Conservation (phyloP, 2,329 filamentous ascomycete genomes). For the Aureobasidium zeae region DNA sequence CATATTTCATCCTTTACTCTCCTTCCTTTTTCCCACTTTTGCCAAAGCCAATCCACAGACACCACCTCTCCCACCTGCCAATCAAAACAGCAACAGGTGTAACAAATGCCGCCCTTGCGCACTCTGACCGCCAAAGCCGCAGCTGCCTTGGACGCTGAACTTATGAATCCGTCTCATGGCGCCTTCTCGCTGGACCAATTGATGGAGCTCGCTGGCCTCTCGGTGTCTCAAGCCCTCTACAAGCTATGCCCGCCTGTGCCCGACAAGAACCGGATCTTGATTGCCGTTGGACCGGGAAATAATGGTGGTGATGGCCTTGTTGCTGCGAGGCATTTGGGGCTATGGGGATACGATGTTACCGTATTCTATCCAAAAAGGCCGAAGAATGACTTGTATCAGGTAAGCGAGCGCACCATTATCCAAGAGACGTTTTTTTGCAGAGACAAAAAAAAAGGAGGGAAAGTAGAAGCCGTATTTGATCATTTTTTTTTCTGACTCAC, state of each 20-base stretch:
- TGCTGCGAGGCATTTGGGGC: constrained; percentile 79
- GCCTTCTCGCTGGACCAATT: constrained; percentile 93
- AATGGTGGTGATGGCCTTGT: constrained; percentile 87
- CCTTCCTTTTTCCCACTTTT: too few relatives aligned
- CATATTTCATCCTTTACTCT: too few relatives aligned
- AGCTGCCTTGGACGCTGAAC: constrained; percentile 79
- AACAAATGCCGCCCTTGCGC: neutral
- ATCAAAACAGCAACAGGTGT: too few relatives aligned
- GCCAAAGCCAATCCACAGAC: too few relatives aligned
- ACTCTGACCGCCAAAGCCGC: constrained; percentile 54
- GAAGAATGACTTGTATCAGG: constrained; percentile 83
- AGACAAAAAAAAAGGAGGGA: constrained; percentile 16
- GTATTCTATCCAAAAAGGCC: constrained; percentile 90
- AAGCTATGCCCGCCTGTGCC: constrained; percentile 66
- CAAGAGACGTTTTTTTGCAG: too few relatives aligned
- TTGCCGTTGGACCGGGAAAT: constrained; percentile 82
- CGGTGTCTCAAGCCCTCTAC: constrained; percentile 87
- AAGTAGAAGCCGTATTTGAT: too few relatives aligned
- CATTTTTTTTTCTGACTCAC: too few relatives aligned
- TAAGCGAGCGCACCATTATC: too few relatives aligned
- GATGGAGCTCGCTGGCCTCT: constrained; percentile 91
- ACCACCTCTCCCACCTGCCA: too few relatives aligned
- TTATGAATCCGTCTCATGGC: constrained; percentile 79
- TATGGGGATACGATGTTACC: constrained; percentile 82
- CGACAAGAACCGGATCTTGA: constrained; percentile 64